Base-by-base conservation (phyloP, 345 rosid species). In the Gynandropsis gynandra region DNA sequence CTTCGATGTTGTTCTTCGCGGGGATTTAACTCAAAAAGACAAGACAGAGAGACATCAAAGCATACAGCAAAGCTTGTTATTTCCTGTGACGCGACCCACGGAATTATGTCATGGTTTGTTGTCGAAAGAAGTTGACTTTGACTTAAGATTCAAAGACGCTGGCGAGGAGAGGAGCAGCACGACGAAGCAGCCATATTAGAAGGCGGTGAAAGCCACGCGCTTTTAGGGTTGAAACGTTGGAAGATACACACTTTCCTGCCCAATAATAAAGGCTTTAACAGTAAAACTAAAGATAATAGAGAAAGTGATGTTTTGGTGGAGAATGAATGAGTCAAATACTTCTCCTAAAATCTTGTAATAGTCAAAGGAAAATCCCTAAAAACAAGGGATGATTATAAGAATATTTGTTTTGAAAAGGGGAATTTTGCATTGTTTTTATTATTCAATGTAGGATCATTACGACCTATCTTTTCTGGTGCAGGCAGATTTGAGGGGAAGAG, bases 401-500 rank as follows among this genome's bases (percentile, higher is more conserved):
- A n/a, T 4, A 5, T 2, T 4, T 27, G 14, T 7, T 17, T 4
- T 50, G 10, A 5, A 43, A 36, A 39, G 48, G 52, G 7, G 15
- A 13, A 3, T 3, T 58, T 44, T 50, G 18, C n/a, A n/a, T n/a
- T n/a, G n/a, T n/a, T n/a, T n/a, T n/a, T n/a, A n/a, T n/a, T n/a
- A n/a, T n/a, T n/a, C n/a, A n/a, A n/a, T n/a, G n/a, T n/a, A n/a
- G n/a, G n/a, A 53, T 51, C 29, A 37, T 10, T n/a, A 34, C 56
- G 4, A 43, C 8, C 50, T 13, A 47, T 29, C 4, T 42, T 24
- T 31, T 69, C 16, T 41, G 31, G 45, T 47, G 51, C 84, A 82
- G 7, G 82, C 80, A 72, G 72, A 51, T 37, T 46, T 56, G 16
- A 74, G 20, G 6, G 83, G 77, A 72, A 69, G 33, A 3, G 76